Evolutionary conservation across 164 flowering plant species (phyloP).

Genomic region (Pachysandra terminalis): DNA sequence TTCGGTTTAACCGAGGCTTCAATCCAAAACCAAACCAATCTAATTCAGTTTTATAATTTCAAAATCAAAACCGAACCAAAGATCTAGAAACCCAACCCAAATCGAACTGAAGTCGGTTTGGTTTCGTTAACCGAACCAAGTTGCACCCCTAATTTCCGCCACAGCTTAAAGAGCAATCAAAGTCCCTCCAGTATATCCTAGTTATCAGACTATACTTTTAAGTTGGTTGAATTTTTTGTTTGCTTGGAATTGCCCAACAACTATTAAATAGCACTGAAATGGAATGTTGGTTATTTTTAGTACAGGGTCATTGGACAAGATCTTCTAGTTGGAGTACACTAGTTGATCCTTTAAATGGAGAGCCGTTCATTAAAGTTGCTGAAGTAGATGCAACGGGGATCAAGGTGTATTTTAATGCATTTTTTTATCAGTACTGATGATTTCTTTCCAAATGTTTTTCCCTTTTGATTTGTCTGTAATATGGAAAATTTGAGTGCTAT

Average conservation of each 20-base stretch:
- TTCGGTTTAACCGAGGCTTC: too few species aligned
- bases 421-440: not conserved
- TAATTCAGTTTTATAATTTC: too few species aligned
- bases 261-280: not conserved
- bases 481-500: not conserved
- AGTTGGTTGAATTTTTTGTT: not conserved
- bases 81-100: too few species aligned
- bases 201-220: not conserved
- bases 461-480: not conserved
- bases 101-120: too few species aligned
- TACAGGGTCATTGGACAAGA: constrained; percentile 84
- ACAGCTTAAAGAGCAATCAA: not conserved
- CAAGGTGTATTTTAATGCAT: constrained; percentile 39
- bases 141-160: too few species aligned
- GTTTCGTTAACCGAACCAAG: too few species aligned
- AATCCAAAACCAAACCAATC: too few species aligned
- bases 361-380: constrained; percentile 80
- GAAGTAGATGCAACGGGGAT: constrained; percentile 74
- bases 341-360: constrained; percentile 93
- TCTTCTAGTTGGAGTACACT: constrained; percentile 62
- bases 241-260: not conserved
- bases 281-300: constrained; percentile 29
- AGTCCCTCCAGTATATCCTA: not conserved
- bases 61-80: too few species aligned
- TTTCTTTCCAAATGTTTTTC: too few species aligned